Conservation (phyloP, 2,329 filamentous ascomycete species). For the Pyrenochaeta sp. region DNA sequence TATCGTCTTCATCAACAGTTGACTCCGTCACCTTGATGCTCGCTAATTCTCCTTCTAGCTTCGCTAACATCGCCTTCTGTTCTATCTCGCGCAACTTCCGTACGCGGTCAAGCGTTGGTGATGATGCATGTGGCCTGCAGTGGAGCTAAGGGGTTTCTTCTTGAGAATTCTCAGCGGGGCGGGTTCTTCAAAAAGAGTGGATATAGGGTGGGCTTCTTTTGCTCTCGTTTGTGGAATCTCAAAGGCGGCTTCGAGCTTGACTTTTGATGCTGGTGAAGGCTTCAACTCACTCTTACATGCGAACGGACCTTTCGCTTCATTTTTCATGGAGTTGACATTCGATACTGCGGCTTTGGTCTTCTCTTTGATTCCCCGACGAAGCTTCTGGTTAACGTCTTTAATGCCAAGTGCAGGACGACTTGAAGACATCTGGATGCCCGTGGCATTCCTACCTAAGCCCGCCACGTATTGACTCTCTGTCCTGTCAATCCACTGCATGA, state of each 20-base stretch:
- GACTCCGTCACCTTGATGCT: not conserved
- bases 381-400: not conserved
- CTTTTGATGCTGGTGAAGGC: not conserved
- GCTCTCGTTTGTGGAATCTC: not conserved
- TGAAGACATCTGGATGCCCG: not conserved
- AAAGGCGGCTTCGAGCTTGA: not conserved
- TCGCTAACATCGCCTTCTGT: conserved; percentile 4
- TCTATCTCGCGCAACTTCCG: conserved; percentile 1
- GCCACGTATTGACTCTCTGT: not conserved
- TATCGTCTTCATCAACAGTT: not conserved
- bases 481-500: not conserved
- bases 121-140: not conserved
- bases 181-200: conserved; percentile 1
- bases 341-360: not conserved
- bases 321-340: not conserved
- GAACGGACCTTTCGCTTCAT: not conserved
- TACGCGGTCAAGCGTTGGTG: conserved; percentile 4
- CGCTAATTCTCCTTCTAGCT: not conserved
- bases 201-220: not conserved
- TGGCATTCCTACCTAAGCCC: not conserved
- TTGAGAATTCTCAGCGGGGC: not conserved
- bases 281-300: not conserved
- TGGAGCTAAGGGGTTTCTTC: not conserved
- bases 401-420: not conserved
- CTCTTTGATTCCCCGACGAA: not conserved